These are phyloP conservation scores for Yarrowia deformans DNA, from an alignment of 805 yeast species.

Conservation along the genomic window DNA sequence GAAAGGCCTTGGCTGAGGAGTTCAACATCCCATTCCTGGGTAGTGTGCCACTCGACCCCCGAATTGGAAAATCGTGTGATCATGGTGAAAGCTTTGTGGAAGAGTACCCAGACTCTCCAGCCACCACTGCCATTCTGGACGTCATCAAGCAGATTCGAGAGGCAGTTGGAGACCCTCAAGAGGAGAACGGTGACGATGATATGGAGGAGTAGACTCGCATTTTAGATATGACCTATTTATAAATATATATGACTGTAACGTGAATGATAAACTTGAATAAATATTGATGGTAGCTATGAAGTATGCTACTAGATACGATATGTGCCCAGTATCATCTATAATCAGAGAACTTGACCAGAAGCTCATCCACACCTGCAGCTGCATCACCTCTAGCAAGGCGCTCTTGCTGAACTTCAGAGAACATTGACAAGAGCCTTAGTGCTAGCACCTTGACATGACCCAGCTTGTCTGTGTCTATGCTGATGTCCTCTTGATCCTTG, in stretches of 20 bases:
- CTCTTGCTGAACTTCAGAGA: slow-evolving; percentile 19
- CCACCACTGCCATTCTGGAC: slow-evolving; percentile 80
- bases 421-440: neutral
- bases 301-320: no score
- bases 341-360: slow-evolving; percentile 23
- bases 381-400: slow-evolving; percentile 18
- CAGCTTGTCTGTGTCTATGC: slow-evolving; percentile 19
- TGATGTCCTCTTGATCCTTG: slow-evolving; percentile 16
- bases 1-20: slow-evolving; percentile 81
- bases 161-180: slow-evolving; percentile 41
- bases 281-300: neutral
- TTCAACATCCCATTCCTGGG: slow-evolving; percentile 82
- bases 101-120: slow-evolving; percentile 88
- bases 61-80: slow-evolving; percentile 91
- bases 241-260: slow-evolving; percentile 28
- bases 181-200: neutral
- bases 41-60: slow-evolving; percentile 92
- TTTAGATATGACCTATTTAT: slow-evolving; percentile 33
- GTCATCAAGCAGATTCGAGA: slow-evolving; percentile 60
- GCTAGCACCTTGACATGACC: slow-evolving; percentile 13
- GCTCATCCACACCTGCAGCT: slow-evolving; percentile 10
- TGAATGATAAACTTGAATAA: slow-evolving; percentile 11
- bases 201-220: slow-evolving; percentile 24
- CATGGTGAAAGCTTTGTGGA: slow-evolving; percentile 81
- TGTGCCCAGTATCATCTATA: slow-evolving; percentile 16